Base-by-base conservation (phyloP, 192 early-diverging fungal species). In the Backusella circina region DNA sequence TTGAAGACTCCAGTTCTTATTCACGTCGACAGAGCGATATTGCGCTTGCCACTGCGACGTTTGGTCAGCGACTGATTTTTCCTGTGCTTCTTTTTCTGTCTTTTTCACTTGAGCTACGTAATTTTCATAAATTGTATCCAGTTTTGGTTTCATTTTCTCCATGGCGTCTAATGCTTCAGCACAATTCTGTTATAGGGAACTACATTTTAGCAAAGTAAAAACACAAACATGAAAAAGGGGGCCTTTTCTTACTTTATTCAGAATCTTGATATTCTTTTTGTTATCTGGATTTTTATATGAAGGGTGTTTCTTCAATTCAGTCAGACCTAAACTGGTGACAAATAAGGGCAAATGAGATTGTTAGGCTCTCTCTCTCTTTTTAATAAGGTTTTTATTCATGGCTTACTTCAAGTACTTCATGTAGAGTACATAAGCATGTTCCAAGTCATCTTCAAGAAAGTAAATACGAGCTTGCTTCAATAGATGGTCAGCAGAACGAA, bases 341-440 rank as follows among this genome's bases (percentile, higher is more conserved):
- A 35, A 15, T 41, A 41, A 41, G 39, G 64, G 44, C 26, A 5
- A 47, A 5, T 71, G 31, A 39, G 13, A 38, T 5, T 30, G 10
- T 70, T 39, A 70, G n/a, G 38, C 18, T 37, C 16, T 68, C 33
- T 68, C 9, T 68, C 16, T 69, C 33, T 15, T 39, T 41, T 30
- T 39, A 57, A 16, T 38, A 28, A 50, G 28, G 61, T 0, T 38
- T 44, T n/a, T 21, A 9, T 61, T 23, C 4, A 28, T 3, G 5
- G 54, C 86, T 41, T 80, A 89, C 86, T 79, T 88, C 66, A 84
- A 84, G 76, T 88, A 92, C 5, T 88, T 85, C 84, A 94, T 81
- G 73, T 91, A 92, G 36, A 88, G 80, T n/a, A 91, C 84, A 69
- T 94, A 94, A 1, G 91, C 90, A 26, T 84, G 85, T 66, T 90